Percentiles rank a stretch among this genome's conserved stretches.
These are phyloP conservation scores for Eimeria tenella DNA, from an alignment of 169 alveolate species.

Conservation along the genomic window DNA sequence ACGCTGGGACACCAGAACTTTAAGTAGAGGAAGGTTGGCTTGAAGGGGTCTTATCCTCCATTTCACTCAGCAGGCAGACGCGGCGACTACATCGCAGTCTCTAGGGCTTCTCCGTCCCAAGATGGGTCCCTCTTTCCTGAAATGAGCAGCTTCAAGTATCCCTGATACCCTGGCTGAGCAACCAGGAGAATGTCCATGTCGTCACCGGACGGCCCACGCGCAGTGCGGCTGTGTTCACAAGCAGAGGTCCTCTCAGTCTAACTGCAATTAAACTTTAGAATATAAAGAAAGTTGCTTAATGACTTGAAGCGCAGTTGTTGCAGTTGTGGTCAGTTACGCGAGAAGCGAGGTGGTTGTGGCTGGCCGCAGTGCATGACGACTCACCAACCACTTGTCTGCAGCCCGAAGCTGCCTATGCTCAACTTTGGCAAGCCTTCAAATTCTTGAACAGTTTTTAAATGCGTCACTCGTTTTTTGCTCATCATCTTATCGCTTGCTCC, in stretches of 20 bases:
- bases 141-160: no score
- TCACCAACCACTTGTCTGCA: slow-evolving; percentile 29
- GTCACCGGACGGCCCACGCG: neutral
- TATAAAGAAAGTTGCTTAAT: neutral
- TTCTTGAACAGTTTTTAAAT: neutral
- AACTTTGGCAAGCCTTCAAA: neutral
- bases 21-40: no score
- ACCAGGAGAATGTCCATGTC: no score
- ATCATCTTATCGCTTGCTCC: neutral
- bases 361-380: neutral
- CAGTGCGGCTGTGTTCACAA: neutral
- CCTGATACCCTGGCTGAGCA: no score
- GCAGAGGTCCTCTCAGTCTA: no score
- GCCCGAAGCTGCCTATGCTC: neutral
- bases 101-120: no score
- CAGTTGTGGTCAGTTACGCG: neutral
- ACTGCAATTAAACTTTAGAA: neutral
- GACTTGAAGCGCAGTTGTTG: neutral
- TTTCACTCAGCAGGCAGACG: no score
- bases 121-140: no score
- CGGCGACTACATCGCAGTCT: no score
- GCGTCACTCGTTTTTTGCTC: neutral
- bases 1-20: no score
- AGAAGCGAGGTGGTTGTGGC: neutral
- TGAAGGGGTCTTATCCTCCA: no score